phyloP scores from a whole-genome alignment of 225 moss, liverwort and hornwort genomes.

The Pseudoscleropodium purum region DNA sequence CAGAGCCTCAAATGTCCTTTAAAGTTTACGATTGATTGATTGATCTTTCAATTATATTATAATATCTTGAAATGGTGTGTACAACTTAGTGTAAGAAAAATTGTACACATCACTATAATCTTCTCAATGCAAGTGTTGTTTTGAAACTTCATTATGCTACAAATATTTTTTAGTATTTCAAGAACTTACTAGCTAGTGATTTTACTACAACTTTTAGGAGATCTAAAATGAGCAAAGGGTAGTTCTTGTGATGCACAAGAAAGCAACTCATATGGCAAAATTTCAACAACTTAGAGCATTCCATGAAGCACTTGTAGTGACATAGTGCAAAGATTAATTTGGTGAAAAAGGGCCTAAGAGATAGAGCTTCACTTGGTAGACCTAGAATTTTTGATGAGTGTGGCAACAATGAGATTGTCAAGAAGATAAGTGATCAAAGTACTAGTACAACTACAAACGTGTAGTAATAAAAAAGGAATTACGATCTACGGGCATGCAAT shows the following conservation, averaged over 20 bases:
- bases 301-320: not conserved
- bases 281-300: not conserved
- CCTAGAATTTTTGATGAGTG: not conserved
- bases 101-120: not conserved
- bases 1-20: fast-evolving
- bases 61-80: not conserved
- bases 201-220: not conserved
- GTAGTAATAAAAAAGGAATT: not conserved
- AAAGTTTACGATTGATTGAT: not conserved
- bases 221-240: fast-evolving
- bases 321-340: not conserved
- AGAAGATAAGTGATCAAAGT: not conserved
- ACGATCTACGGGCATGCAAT: fast-evolving
- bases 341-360: not conserved
- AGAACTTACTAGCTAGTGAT: not conserved
- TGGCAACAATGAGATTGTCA: not conserved
- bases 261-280: not conserved
- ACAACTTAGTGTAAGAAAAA: not conserved
- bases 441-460: not conserved
- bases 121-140: not conserved
- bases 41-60: not conserved
- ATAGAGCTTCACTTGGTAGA: not conserved
- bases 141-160: not conserved
- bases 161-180: no score
- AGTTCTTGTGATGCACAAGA: not conserved